Base-by-base conservation (phyloP, 2,329 filamentous ascomycete species). In the Cladosporium oxysporum region DNA sequence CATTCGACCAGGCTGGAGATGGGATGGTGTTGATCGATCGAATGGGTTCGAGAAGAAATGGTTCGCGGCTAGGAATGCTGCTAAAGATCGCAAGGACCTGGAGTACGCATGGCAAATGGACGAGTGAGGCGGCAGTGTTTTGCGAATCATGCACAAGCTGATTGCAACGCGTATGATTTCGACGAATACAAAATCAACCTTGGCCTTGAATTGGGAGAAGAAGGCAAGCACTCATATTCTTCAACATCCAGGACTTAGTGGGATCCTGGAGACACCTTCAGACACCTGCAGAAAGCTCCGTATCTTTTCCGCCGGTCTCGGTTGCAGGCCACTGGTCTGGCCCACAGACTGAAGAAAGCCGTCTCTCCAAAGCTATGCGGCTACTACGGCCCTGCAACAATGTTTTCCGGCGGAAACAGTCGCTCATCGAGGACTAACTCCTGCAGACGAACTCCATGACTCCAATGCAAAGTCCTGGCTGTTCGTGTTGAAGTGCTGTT, bases 61-160 rank as follows among this genome's bases (percentile, higher is more conserved):
- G 81, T 98, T 98, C 80, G 92, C 91, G 76, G 91, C 93, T 2
- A 83, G 93, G 70, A 97, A 97, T 77, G 83, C 88, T 71, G 87
- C 87, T 71, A 88, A 89, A 73, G 88, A 93, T 76, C 88, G 90
- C 72, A 90, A 91, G 78, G 90, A 90, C 35, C 78, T 98, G 74
- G 89, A 94, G 73, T 98, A 97, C 78, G 88, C 90, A 35, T 99
- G 94, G 95, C 92, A 97, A 83, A 95, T 96, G 90, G 95, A 97
- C 80, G 91, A 93, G 78, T 95, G 66, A 70, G 50, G 23, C 37
- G 41, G 23, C 10, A 16, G 11, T 21, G 4, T 12, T 29, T 6
- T 21, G 41, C 47, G 14, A 28, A 23, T 5, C 47, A 14, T 26
- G 21, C 47, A 10, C 10, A n/a, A n/a, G 37, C 26, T 21, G 26